Evolutionary conservation across 2,329 filamentous ascomycete species (phyloP), one percentile per base, ranked within the genome.

Genomic region (Diaporthe sp.): DNA sequence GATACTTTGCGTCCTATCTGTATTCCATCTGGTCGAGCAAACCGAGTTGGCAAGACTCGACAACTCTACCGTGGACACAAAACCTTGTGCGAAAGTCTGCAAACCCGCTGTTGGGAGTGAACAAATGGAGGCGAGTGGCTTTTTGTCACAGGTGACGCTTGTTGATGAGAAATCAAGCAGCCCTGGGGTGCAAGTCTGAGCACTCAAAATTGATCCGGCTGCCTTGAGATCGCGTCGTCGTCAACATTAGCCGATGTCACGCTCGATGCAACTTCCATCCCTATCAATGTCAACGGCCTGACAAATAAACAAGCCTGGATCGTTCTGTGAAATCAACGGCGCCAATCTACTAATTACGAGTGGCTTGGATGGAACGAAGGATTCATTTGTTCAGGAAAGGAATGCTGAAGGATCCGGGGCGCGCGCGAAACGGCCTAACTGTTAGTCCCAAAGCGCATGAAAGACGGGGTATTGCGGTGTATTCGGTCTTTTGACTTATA

Each of bases 401-500:
- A 66, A 27, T 66, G 42, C 13, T 66, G 61, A 37, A 50, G 44
- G 42, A 66, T 25, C 27, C 22, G 12, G 27, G 19, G 27, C 12
- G 37, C 44, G 8, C 19, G 19, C 30, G 19, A 50, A 50, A 50
- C 27, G 44, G 30, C 9, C 39, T 50, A 17, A 19, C 5, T 2
- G 13, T 17, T 50, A 65, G 61, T 17, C 59, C 10, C 17, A 4
- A 47, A 47, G 61, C 19, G 42, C 42, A 25, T 27, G 4, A 25
- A 65, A 25, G 42, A n/a, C 61, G 19, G 59, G 17, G 61, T 35
- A 63, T 32, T 42, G 47, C 39, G 61, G 61, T 65, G 42, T 50
- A 50, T 50, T 66, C 61, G 61, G 61, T 30, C 44, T 66, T 37
- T 66, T 35, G 27, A 51, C 30, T n/a, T 25, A 10, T 51, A 66